Percentiles rank a stretch among this genome's conserved stretches.
Conservation (phyloP, 2,329 filamentous ascomycete species). For the Sporothrix sp. region DNA sequence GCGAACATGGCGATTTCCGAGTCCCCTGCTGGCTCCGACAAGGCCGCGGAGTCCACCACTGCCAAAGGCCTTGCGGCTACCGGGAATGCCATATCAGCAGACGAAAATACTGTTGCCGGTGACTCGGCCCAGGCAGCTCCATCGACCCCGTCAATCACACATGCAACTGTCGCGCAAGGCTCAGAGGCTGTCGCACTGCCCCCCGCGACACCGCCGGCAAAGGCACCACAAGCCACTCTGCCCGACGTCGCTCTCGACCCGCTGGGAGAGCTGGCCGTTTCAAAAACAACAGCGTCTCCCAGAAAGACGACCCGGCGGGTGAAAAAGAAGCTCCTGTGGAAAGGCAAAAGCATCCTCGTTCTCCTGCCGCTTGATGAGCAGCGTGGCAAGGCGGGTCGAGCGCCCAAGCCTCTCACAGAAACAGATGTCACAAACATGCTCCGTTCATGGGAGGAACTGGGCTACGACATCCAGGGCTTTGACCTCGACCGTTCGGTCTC, state of each 20-base stretch:
- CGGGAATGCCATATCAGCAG: neutral
- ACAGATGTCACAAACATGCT: constrained; percentile 53
- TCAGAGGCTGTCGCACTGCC: constrained; percentile 1
- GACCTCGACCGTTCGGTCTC: constrained; percentile 45
- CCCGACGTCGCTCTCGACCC: constrained; percentile 3
- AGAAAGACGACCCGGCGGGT: constrained; percentile 42
- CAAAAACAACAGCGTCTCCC: constrained; percentile 21
- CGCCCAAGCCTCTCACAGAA: constrained; percentile 43
- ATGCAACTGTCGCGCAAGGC: neutral
- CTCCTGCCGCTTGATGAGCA: constrained; percentile 58
- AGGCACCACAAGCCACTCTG: neutral
- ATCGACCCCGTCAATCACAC: neutral
- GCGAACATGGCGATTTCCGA: constrained; percentile 6
- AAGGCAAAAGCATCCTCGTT: constrained; percentile 64
- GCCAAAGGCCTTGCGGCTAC: too few species aligned
- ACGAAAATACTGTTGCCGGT: neutral
- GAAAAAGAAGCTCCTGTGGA: constrained; percentile 67
- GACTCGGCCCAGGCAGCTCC: neutral
- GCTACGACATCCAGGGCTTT: constrained; percentile 60
- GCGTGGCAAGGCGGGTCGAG: constrained; percentile 47
- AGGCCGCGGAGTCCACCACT: too few species aligned
- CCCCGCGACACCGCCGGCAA: constrained; percentile 6
- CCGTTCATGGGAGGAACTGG: constrained; percentile 55
- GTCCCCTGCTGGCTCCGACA: neutral
- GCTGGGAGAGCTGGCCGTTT: constrained; percentile 3